phyloP scores from a whole-genome alignment of 306 rosid species.

The Citrullus mucosospermus region DNA sequence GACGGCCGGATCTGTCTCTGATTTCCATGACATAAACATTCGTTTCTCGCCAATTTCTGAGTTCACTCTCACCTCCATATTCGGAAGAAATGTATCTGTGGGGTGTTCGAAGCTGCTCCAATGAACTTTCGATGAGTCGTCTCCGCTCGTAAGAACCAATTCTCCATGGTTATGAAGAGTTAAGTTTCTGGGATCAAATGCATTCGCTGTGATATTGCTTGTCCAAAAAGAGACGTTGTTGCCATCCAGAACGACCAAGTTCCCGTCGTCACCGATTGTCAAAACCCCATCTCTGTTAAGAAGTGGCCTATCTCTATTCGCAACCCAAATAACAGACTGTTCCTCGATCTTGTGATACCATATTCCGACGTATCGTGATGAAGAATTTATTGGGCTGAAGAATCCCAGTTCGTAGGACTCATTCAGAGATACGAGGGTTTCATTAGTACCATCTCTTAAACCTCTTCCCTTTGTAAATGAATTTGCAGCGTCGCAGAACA shows the following conservation, averaged over 20 bases:
- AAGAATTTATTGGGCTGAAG: constrained; percentile 29
- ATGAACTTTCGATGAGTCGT: neutral
- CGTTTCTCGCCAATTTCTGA: constrained; percentile 14
- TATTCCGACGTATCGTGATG: constrained; percentile 51
- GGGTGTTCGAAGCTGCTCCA: constrained; percentile 66
- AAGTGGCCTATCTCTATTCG: constrained; percentile 50
- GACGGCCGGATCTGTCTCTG: constrained; percentile 37
- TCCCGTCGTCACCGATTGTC: constrained; percentile 29
- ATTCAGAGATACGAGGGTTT: constrained; percentile 19
- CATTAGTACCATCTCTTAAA: constrained; percentile 19
- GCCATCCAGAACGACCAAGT: constrained; percentile 34
- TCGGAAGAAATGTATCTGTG: constrained; percentile 56
- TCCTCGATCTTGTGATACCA: constrained; percentile 37
- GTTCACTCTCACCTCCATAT: constrained; percentile 36
- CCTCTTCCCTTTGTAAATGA: constrained; percentile 17
- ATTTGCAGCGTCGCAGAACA: constrained; percentile 23
- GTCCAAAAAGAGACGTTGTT: constrained; percentile 27
- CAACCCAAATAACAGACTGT: constrained; percentile 38
- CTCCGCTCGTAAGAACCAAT: constrained; percentile 22
- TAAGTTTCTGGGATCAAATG: constrained; percentile 11
- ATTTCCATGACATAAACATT: constrained; percentile 52
- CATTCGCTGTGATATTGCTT: constrained; percentile 13
- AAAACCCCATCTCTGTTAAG: constrained; percentile 26
- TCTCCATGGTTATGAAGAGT: constrained; percentile 29
- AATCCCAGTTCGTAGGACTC: constrained; percentile 47